These are phyloP conservation scores for Crithidia brevicula DNA, from an alignment of 208 protist species.

Conservation along the genomic window DNA sequence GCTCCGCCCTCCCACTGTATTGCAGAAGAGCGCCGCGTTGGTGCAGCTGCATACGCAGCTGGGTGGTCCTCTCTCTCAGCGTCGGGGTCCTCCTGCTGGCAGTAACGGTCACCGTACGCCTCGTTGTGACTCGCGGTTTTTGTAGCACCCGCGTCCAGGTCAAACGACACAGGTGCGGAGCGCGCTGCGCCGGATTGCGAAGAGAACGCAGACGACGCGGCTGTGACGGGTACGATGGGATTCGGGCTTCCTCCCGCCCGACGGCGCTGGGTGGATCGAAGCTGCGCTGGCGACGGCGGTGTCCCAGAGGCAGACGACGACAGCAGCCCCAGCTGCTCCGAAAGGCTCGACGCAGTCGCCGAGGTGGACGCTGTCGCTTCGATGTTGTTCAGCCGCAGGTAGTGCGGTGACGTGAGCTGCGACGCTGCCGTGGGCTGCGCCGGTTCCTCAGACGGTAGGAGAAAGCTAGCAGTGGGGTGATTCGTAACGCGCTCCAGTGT, in stretches of 20 bases:
- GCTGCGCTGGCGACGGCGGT: slow-evolving; percentile 2
- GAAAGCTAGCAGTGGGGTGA: background rate
- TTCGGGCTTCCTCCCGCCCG: background rate
- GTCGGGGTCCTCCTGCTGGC: background rate
- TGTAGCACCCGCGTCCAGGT: background rate
- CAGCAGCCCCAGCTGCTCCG: background rate
- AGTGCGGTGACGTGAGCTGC: slow-evolving; percentile 1
- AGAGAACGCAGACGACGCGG: background rate
- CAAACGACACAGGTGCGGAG: background rate
- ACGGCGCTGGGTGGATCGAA: background rate
- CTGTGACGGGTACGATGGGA: background rate
- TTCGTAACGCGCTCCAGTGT: slow-evolving; percentile 9
- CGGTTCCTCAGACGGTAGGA: background rate
- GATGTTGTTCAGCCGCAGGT: slow-evolving; percentile 10
- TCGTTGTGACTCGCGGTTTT: background rate
- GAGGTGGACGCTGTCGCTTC: slow-evolving; percentile 4
- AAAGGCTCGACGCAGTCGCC: background rate
- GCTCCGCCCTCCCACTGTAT: slow-evolving; percentile 5
- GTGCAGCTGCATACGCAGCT: background rate
- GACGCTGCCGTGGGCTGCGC: background rate
- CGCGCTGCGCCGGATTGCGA: background rate
- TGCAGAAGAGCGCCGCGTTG: slow-evolving; percentile 2
- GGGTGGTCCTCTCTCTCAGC: background rate
- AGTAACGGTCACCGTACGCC: too few species aligned
- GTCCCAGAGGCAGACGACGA: slow-evolving; percentile 4